A percentile compares a stretch with the other conserved stretches of the same genome.
Conservation (phyloP, 129 eudicot genomes). For the Ambrosia artemisiifolia region DNA sequence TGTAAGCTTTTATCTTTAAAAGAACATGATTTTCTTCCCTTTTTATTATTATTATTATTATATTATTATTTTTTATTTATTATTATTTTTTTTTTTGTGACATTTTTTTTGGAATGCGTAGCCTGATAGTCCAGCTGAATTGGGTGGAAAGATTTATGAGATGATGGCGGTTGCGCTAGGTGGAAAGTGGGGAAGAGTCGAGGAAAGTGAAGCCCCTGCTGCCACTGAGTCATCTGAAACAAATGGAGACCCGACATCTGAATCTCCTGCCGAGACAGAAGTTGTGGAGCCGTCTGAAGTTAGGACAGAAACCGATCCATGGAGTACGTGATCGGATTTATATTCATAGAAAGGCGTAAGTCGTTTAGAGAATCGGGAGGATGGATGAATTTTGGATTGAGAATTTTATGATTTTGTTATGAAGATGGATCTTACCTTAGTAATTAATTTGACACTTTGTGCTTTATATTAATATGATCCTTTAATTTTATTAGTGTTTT, state of each 20-base stretch:
- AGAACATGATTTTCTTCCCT: neutral
- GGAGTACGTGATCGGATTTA: slow-evolving; percentile 60
- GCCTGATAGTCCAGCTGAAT: slow-evolving; percentile 99
- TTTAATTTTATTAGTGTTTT: too few species aligned
- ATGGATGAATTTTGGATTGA: slow-evolving; percentile 9
- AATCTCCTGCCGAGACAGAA: slow-evolving; percentile 38
- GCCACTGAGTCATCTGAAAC: slow-evolving; percentile 41
- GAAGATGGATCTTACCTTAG: neutral
- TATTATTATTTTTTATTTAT: too few species aligned
- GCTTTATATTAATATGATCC: neutral
- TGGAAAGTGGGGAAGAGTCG: slow-evolving; percentile 91
- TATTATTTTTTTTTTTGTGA: neutral
- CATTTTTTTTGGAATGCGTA: slow-evolving; percentile 21
- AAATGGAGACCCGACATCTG: slow-evolving; percentile 27
- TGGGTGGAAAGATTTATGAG: slow-evolving; percentile 90
- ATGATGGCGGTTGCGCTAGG: slow-evolving; percentile 99
- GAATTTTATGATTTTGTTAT: slow-evolving; percentile 8
- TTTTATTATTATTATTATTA: too few species aligned
- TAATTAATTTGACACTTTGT: neutral
- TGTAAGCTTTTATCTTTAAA: slow-evolving; percentile 40
- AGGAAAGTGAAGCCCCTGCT: slow-evolving; percentile 37
- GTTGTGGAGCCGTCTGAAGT: slow-evolving; percentile 97
- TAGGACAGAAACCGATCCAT: slow-evolving; percentile 77
- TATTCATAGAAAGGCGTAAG: neutral
- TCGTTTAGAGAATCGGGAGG: neutral